These are phyloP conservation scores for Leishmania tarentolae DNA, from an alignment of 208 protist species.

Conservation along the genomic window DNA sequence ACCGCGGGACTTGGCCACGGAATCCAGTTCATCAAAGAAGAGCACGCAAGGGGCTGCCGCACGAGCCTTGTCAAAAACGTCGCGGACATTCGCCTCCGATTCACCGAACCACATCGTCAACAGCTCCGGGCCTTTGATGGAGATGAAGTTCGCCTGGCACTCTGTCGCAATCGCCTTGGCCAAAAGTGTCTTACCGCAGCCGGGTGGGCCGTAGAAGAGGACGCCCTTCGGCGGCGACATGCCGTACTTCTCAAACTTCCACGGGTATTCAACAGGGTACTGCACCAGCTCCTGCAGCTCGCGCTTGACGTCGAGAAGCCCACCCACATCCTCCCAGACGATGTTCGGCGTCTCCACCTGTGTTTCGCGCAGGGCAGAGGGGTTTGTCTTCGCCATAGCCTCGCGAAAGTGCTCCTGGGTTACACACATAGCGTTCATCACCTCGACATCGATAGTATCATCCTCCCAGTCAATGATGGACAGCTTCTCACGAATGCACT, in stretches of 20 bases:
- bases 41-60: slow-evolving; percentile 99
- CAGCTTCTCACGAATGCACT: slow-evolving; percentile 99
- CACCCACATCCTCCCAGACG: slow-evolving; percentile 99
- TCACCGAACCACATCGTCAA: slow-evolving; percentile 99
- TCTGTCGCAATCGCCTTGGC: slow-evolving; percentile 98
- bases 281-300: slow-evolving; percentile 99
- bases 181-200: slow-evolving; percentile 99
- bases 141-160: slow-evolving; percentile 99
- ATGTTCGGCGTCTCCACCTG: slow-evolving; percentile 99
- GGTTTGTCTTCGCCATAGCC: slow-evolving; percentile 96
- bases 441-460: slow-evolving; percentile 98
- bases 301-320: slow-evolving; percentile 97
- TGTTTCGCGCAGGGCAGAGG: slow-evolving; percentile 99
- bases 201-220: slow-evolving; percentile 98
- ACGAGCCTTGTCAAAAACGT: slow-evolving; percentile 99
- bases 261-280: slow-evolving; percentile 99
- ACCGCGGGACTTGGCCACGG: slow-evolving; percentile 98
- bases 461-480: slow-evolving; percentile 99
- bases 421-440: slow-evolving; percentile 98
- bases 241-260: slow-evolving; percentile 99
- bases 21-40: slow-evolving; percentile 99
- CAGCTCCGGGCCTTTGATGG: slow-evolving; percentile 99
- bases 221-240: slow-evolving; percentile 98
- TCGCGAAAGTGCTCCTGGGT: slow-evolving; percentile 99
- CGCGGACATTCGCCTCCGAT: slow-evolving; percentile 99